Percentiles rank a stretch among this genome's conserved stretches.
These are phyloP conservation scores for Arabidopsis thaliana DNA, from an alignment of 345 rosid genomes.

Conservation along the genomic window TAIR10.1 NC_003076.8:5774501-5775000, in stretches of 20 bases:
- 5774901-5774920: neutral
- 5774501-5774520: slow-evolving; percentile 76
- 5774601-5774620: slow-evolving; percentile 7
- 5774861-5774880: slow-evolving; percentile 50
- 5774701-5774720: slow-evolving; percentile 82
- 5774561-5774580: slow-evolving; percentile 86
- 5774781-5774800: slow-evolving; percentile 81
- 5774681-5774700: slow-evolving; percentile 73
- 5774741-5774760: slow-evolving; percentile 80
- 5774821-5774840: slow-evolving; percentile 73
- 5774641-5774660: too few relatives aligned
- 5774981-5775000: slow-evolving; percentile 68
- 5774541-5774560: slow-evolving; percentile 84
- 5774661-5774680: too few relatives aligned
- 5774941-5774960: neutral
- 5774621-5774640: neutral
- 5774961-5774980: slow-evolving; percentile 57
- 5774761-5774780: slow-evolving; percentile 82
- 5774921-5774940: neutral
- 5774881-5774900: slow-evolving; percentile 10
- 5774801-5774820: slow-evolving; percentile 77
- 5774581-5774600: slow-evolving; percentile 76
- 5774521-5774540: slow-evolving; percentile 81
- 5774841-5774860: slow-evolving; percentile 44
- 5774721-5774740: slow-evolving; percentile 81